These are phyloP conservation scores for Diutina sp. DNA, from an alignment of 1,139 yeast genomes.

Conservation along the genomic window DNA sequence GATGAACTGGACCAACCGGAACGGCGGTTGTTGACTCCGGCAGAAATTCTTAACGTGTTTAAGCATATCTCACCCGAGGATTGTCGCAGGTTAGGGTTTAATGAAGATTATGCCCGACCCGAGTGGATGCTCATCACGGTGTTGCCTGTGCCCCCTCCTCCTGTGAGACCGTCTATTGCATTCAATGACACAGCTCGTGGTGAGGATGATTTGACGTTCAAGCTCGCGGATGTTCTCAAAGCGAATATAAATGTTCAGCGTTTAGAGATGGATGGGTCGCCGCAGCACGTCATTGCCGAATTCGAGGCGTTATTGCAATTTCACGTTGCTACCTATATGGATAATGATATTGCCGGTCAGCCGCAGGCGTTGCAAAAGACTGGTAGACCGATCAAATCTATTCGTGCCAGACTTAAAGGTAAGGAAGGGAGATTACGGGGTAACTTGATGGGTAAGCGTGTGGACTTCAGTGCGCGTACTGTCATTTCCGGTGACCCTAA, in stretches of 20 bases:
- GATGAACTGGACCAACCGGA: constrained; percentile 89
- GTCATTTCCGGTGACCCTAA: constrained; percentile 99
- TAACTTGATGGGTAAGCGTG: constrained; percentile 98
- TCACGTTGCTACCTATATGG: constrained; percentile 99
- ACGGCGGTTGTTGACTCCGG: constrained; percentile 75
- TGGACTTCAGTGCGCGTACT: constrained; percentile 96
- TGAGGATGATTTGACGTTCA: constrained; percentile 97
- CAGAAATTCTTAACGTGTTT: constrained; percentile 83
- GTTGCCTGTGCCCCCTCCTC: constrained; percentile 99
- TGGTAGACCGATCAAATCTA: constrained; percentile 96
- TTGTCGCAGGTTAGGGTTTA: constrained; percentile 72
- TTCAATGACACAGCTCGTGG: constrained; percentile 98
- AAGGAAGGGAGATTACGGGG: constrained; percentile 99
- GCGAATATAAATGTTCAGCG: constrained; percentile 95
- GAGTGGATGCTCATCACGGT: constrained; percentile 98
- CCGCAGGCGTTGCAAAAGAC: constrained; percentile 98
- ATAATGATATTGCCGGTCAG: constrained; percentile 99
- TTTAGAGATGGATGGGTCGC: constrained; percentile 96
- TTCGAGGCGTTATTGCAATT: constrained; percentile 91
- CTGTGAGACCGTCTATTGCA: constrained; percentile 97
- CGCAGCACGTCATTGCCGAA: constrained; percentile 95
- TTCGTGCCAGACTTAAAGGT: constrained; percentile 97
- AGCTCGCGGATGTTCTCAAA: constrained; percentile 90
- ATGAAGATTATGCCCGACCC: constrained; percentile 94
- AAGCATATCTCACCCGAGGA: constrained; percentile 85